Evolutionary conservation across 192 early-diverging fungal genomes (phyloP), one percentile per base, ranked within the genome.

Genomic region (Coemansia sp.): DNA sequence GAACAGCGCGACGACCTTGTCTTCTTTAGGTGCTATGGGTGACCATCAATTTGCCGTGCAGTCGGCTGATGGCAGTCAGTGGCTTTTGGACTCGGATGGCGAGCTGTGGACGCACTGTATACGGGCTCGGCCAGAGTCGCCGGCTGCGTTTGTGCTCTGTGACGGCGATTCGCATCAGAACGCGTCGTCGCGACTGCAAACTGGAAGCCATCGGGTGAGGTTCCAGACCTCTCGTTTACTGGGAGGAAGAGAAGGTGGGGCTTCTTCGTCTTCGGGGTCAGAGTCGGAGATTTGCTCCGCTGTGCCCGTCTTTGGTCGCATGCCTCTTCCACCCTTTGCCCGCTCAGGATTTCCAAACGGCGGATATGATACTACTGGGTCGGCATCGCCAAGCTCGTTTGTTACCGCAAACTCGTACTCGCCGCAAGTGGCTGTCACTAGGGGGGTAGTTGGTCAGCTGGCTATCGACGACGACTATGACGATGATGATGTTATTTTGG

Each of bases 301-400:
- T 19, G 22, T 63, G 25, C 61, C 68, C 20, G 17, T 61, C 14
- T 20, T 20, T 4, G 59, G 60, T 2, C 41, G 12, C 12, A 42
- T 17, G 10, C 41, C 41, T n/a, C 10, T 11, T 22, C 35, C n/a
- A 10, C 45, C 17, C 29, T 63, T 63, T 53, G 40, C 60, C n/a
- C 39, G 60, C 19, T n/a, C 38, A 3, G 20, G 20, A 22, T n/a
- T 56, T 17, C 31, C 32, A 7, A 10, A n/a, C 8, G 56, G 35
- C 56, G 20, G 56, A n/a, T 35, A 38, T 11, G 32, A 35, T 7
- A 58, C 41, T 42, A 42, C 56, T 11, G 74, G 70, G 20, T 47
- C 59, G 2, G 59, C 49, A 17, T 76, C 74, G 27, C 56, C 74
- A 15, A 59, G 64, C 37, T 70, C 74, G 51, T 76, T 76, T 63